Base-by-base conservation (phyloP, 2,329 filamentous ascomycete genomes). In the Fusarium penzigii region DNA sequence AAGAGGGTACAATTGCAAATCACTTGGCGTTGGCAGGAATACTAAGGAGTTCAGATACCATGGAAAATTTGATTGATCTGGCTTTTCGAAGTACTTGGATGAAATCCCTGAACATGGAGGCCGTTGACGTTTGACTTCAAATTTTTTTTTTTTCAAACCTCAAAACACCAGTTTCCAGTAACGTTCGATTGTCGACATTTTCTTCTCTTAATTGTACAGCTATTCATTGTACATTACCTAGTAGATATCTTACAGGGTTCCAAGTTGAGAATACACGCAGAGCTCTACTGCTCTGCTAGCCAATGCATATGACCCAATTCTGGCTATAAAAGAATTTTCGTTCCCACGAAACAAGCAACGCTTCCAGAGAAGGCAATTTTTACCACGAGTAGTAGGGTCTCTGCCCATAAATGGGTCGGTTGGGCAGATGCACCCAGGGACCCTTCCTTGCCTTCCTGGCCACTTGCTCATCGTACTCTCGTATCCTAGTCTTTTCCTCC, bases 341-440 rank as follows among this genome's bases (percentile, higher is more conserved):
- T 25, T 7, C 20, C 20, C 7, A 36, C 32, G 13, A 36, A 36
- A 36, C 10, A 36, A 36, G 20, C 17, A 16, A 50, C 42, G 29
- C 25, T 48, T 44, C 5, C 38, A 52, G 6, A 51, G 38, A 39
- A 12, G 34, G 38, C 29, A 7, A 42, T 39, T 17, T 65, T 63
- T 87, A 97, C 93, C 93, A 99, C 55, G 89, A 85, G 73, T 95
- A 95, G 72, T 94, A 95, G 68, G 91, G 93, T 63, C 89, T 83
- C 77, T 97, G 92, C 36, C 86, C 86, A 56, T 87, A 87, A 49
- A 99, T 80, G 7, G 88, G 89, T 56, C 92, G 85, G 71, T 97
- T 90, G 8, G 93, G 93, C 48, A 97, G 76, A 64, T 92, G 90
- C 12, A 89, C 83, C 93, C 93, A 97, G 14, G 93, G 85, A 58